phyloP scores from a whole-genome alignment of 2,329 filamentous ascomycete species.

The Monosporascus sp. region DNA sequence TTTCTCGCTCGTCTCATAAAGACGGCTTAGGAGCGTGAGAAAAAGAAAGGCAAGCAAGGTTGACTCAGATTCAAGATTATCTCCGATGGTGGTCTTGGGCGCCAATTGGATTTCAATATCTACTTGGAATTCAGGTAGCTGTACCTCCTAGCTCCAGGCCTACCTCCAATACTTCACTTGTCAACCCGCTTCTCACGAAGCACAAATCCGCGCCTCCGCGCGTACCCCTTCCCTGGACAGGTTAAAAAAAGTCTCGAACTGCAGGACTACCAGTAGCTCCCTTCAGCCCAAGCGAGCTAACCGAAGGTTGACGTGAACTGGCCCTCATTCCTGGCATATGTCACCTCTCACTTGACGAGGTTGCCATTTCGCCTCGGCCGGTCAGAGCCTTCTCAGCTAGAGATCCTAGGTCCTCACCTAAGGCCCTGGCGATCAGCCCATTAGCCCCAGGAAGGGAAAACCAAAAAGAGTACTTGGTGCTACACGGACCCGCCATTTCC shows the following conservation, averaged over 20 bases:
- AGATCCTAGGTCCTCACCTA: neutral
- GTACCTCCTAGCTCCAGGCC: neutral
- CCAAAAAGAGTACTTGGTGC: conserved; percentile 1
- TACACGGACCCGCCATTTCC: neutral
- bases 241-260: neutral
- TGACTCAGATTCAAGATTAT: neutral
- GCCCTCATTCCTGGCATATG: neutral
- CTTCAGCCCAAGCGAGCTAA: neutral
- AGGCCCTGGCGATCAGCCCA: neutral
- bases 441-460: conserved; percentile 3
- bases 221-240: neutral
- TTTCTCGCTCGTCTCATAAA: neutral
- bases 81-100: neutral
- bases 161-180: neutral
- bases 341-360: neutral
- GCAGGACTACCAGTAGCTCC: neutral
- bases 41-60: neutral
- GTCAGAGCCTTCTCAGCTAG: neutral
- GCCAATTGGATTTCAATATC: neutral
- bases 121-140: neutral
- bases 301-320: neutral
- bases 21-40: neutral
- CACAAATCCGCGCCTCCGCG: neutral
- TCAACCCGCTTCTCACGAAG: neutral
- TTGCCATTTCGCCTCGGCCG: neutral